A percentile compares a stretch with the other conserved stretches of the same genome.
Evolutionary conservation across 2,329 filamentous ascomycete genomes (phyloP).

Genomic region (Rhynchosporium secalis): DNA sequence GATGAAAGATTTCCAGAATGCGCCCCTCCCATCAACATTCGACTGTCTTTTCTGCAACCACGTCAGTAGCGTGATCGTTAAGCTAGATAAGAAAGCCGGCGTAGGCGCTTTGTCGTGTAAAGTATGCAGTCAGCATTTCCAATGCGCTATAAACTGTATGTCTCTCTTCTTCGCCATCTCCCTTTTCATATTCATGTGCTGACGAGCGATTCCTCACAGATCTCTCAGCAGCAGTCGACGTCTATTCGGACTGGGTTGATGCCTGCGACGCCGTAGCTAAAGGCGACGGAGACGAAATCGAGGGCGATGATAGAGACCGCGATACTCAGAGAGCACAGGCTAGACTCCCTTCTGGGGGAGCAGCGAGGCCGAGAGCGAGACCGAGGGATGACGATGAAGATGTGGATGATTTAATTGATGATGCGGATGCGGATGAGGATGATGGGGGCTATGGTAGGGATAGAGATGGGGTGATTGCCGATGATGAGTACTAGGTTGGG

Average conservation of each 20-base stretch:
- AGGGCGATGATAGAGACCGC: constrained; percentile 27
- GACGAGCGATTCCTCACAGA: constrained; percentile 51
- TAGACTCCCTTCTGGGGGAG: constrained; percentile 22
- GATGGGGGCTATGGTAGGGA: constrained; percentile 55
- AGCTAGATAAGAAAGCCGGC: constrained; percentile 89
- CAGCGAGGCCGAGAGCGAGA: constrained; percentile 25
- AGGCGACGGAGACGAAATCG: constrained; percentile 48
- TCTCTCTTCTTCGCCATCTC: constrained; percentile 21
- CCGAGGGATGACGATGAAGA: constrained; percentile 35
- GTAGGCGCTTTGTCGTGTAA: constrained; percentile 86
- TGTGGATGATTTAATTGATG: constrained; percentile 41
- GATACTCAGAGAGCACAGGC: constrained; percentile 24
- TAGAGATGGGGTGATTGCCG: constrained; percentile 53
- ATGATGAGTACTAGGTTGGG: constrained; percentile 54
- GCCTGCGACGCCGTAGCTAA: constrained; percentile 77
- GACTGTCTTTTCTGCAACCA: constrained; percentile 98
- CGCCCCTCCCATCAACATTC: constrained; percentile 79
- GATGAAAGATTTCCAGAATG: constrained; percentile 49
- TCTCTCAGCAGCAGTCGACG: constrained; percentile 86
- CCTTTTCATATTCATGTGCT: constrained; percentile 16
- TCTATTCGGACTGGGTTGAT: constrained; percentile 98
- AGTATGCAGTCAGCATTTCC: constrained; percentile 90
- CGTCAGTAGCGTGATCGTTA: constrained; percentile 86
- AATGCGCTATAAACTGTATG: constrained; percentile 89
- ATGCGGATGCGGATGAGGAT: constrained; percentile 44